Percentiles rank a stretch among this genome's conserved stretches.
Evolutionary conservation across 2,329 filamentous ascomycete genomes (phyloP).

Genomic region (Nannizziopsis barbatae): DNA sequence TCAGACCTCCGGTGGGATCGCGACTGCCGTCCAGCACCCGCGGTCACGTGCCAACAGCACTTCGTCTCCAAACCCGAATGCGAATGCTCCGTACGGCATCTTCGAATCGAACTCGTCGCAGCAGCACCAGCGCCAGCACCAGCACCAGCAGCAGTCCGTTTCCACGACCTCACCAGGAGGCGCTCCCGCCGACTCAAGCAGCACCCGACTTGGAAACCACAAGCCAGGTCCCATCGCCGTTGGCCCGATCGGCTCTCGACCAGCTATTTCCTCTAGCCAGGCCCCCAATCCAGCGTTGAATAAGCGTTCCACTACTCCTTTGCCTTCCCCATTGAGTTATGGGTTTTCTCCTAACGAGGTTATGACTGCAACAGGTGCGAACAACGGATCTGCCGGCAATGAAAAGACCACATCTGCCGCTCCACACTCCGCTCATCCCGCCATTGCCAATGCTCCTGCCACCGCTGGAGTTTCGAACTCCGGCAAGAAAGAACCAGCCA

Average conservation of each 20-base stretch:
- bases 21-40: conserved; percentile 39
- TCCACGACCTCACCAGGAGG: conserved; percentile 77
- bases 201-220: conserved; percentile 51
- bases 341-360: conserved; percentile 51
- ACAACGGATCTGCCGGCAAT: conserved; percentile 34
- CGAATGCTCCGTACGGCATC: conserved; percentile 42
- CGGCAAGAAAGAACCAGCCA: conserved; percentile 34
- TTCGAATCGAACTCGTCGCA: conserved; percentile 45
- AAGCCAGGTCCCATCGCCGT: conserved; percentile 52
- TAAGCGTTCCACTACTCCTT: conserved; percentile 69
- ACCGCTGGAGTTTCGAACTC: conserved; percentile 23
- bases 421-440: conserved; percentile 47
- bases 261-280: conserved; percentile 47
- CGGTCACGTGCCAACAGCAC: conserved; percentile 70
- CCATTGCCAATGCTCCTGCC: conserved; percentile 30
- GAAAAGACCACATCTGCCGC: conserved; percentile 48
- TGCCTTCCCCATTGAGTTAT: conserved; percentile 77
- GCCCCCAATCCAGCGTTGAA: conserved; percentile 50
- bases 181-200: conserved; percentile 50
- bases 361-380: conserved; percentile 17
- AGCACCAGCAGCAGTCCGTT: conserved; percentile 53
- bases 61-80: conserved; percentile 53
- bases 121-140: conserved; percentile 46
- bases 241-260: conserved; percentile 87
- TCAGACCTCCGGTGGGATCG: conserved; percentile 36